phyloP scores from a whole-genome alignment of 192 early-diverging fungal species.

The Coemansia umbellata region DNA sequence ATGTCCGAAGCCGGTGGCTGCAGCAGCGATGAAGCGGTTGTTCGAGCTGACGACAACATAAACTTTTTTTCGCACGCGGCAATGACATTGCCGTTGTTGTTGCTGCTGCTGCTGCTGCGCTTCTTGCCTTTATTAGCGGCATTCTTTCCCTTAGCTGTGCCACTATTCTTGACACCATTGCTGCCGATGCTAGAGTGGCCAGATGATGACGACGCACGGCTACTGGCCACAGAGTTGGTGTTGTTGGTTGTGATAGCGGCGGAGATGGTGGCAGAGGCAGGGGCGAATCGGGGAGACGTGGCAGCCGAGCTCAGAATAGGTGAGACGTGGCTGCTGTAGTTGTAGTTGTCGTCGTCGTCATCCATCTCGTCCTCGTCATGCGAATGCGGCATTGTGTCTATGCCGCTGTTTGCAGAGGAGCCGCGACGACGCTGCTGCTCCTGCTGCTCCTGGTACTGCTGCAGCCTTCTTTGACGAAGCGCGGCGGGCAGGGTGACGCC shows the following conservation, averaged over 20 bases:
- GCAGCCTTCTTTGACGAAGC: conserved; percentile 1
- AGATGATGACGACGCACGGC: conserved; percentile 5
- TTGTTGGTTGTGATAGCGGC: not conserved
- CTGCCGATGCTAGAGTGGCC: not conserved
- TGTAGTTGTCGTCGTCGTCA: conserved; percentile 18
- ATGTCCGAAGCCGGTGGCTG: no score
- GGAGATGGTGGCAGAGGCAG: not conserved
- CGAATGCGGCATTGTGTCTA: conserved; percentile 35
- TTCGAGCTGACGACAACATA: not conserved
- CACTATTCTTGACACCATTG: not conserved
- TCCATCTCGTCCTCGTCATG: conserved; percentile 23
- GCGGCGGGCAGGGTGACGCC: conserved; percentile 11
- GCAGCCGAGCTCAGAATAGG: conserved; percentile 26
- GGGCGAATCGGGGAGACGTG: conserved; percentile 17
- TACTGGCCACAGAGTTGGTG: not conserved
- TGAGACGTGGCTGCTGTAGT: conserved; percentile 1
- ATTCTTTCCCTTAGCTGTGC: not conserved
- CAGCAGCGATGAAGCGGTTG: not conserved
- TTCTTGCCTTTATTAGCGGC: not conserved
- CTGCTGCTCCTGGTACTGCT: conserved; percentile 14
- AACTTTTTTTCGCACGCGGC: not conserved
- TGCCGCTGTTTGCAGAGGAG: conserved; percentile 18
- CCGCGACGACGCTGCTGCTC: conserved; percentile 4
- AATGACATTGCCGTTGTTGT: not conserved
- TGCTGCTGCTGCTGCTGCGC: conserved; percentile 3